A percentile compares a stretch with the other conserved stretches of the same genome.
Conservation (phyloP, 139 green algal species). For the Klebsormidium nitens region DNA sequence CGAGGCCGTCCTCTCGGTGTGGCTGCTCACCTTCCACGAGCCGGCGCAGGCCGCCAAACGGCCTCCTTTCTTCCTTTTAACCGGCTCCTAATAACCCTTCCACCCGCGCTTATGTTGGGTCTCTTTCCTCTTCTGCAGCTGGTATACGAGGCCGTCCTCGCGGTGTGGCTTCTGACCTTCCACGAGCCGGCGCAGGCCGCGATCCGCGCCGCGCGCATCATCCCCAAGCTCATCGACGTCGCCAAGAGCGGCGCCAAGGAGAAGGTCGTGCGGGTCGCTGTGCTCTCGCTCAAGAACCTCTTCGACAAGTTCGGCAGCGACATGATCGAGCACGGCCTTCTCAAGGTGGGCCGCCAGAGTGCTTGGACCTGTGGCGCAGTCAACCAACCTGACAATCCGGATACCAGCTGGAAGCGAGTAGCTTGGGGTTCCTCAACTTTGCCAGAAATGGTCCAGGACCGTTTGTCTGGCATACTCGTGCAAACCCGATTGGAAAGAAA, state of each 20-base stretch:
- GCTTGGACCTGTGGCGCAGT: too few relatives aligned
- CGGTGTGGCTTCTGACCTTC: conserved; percentile 88
- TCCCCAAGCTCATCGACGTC: conserved; percentile 76
- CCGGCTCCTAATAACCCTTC: too few relatives aligned
- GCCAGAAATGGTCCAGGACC: too few relatives aligned
- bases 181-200: conserved; percentile 54
- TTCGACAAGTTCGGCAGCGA: conserved; percentile 41
- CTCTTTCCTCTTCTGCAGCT: conserved; percentile 58
- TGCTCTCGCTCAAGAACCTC: conserved; percentile 79
- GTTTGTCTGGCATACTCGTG: too few relatives aligned
- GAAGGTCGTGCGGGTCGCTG: conserved; percentile 84
- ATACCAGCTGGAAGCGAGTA: too few relatives aligned
- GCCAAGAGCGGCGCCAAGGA: conserved; percentile 73
- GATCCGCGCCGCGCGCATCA: conserved; percentile 50
- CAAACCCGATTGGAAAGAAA: too few relatives aligned
- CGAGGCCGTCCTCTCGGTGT: conserved; percentile 82
- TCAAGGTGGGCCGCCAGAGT: too few relatives aligned
- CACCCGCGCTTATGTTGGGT: too few relatives aligned
- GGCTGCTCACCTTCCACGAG: conserved; percentile 82
- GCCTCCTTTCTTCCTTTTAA: too few relatives aligned
- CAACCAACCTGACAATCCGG: too few relatives aligned
- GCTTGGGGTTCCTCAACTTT: too few relatives aligned
- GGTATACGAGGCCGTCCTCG: conserved; percentile 87
- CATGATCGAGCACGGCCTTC: conserved; percentile 35
- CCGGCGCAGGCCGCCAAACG: too few relatives aligned